Base-by-base conservation (phyloP, 495 filamentous ascomycete genomes). In the Bacidia gigantensis region DNA sequence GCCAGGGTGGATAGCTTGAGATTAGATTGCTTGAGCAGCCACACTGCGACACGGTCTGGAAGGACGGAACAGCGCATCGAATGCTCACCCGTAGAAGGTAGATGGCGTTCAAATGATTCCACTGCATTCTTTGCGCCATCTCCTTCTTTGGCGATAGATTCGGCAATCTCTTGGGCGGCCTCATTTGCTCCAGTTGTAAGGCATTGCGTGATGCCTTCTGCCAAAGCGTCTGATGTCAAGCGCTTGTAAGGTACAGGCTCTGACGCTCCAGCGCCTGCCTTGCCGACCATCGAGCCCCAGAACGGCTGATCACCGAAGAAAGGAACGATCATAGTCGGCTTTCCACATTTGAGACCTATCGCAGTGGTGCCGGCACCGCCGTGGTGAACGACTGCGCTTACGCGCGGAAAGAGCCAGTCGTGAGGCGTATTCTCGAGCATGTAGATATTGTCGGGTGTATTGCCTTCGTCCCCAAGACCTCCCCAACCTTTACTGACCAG, bases 121-220 rank as follows among this genome's bases (percentile, higher is more conserved):
- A 87, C 84, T 0, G 85, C 84, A 45, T 86, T 83, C 52, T 74
- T 65, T 0, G 84, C 86, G 0, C 87, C 87, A 54, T 86, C 74
- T 2, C 84, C 84, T 59, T 93, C 86, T 7, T 64, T 60, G 32
- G 70, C 75, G 57, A 89, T 87, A 53, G 67, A 65, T 26, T 69
- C 59, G 11, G 83, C 77, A 25, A 89, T 76, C 39, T 76, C 66
- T 46, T 73, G 60, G 3, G 80, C 83, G 1, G 75, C 78, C 25
- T 67, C 52, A 40, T 65, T 60, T 1, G 82, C 78, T 52, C 83
- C 72, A 0, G 76, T 72, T 0, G 68, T 72, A 0, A 90, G 62
- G 50, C 81, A 82, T 58, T 78, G 76, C 57, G 68, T 72, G 56
- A 92, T 89, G 0, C 82, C 86, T 10, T 82, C 77, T 12, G 77